phyloP scores from a whole-genome alignment of 192 early-diverging fungal genomes.

The Backusella morwellensis region DNA sequence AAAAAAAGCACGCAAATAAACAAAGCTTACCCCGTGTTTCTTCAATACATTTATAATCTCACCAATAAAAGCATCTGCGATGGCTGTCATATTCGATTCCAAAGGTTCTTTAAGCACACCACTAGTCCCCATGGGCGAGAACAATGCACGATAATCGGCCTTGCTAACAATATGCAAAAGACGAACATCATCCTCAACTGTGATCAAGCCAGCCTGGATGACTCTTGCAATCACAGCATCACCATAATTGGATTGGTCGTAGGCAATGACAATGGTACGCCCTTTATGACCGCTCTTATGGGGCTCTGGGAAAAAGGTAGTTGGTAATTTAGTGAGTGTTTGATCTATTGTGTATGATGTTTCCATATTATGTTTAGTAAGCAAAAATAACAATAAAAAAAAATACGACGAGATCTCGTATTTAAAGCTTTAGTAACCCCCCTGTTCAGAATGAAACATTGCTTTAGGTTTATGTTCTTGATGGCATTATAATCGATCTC shows the following conservation, averaged over 20 bases:
- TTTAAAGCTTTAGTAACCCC: not conserved
- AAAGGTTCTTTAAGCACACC: not conserved
- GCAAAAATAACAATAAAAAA: not conserved
- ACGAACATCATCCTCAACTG: constrained; percentile 7
- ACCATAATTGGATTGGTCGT: constrained; percentile 20
- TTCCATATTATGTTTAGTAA: not conserved
- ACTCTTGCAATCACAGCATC: constrained; percentile 22
- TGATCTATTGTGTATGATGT: not conserved
- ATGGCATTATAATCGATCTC: not conserved
- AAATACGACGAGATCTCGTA: not conserved
- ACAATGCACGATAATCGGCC: not conserved
- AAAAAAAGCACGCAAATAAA: not conserved
- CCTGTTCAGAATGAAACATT: not conserved
- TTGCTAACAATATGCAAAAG: constrained; percentile 21
- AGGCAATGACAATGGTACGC: constrained; percentile 10
- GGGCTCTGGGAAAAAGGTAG: not conserved
- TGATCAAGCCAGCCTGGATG: constrained; percentile 10
- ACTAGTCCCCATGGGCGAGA: not conserved
- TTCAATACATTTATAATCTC: constrained; percentile 17
- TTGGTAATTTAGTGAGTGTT: not conserved
- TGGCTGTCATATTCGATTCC: not conserved
- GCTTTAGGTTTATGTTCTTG: not conserved
- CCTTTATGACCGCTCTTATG: not conserved
- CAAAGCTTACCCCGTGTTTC: constrained; percentile 13
- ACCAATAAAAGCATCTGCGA: constrained; percentile 6